Evolutionary conservation across 2,329 filamentous ascomycete genomes (phyloP).

Genomic region (Neonectria sp.): DNA sequence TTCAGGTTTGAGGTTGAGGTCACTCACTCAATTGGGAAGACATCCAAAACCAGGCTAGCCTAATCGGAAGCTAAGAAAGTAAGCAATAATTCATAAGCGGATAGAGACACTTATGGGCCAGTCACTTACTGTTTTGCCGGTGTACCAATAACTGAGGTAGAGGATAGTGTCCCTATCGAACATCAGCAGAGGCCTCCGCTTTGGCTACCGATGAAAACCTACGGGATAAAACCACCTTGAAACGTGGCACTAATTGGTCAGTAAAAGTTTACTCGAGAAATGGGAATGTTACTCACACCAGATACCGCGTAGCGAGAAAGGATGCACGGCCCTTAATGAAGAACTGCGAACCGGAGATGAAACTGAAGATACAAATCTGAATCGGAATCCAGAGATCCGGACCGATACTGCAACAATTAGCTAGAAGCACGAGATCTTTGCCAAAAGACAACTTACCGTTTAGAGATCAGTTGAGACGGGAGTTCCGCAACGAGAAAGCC

Average conservation of each 20-base stretch:
- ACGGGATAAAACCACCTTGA: constrained; percentile 3
- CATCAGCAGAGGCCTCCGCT: not conserved
- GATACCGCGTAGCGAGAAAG: constrained; percentile 27
- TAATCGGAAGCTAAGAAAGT: constrained; percentile 68
- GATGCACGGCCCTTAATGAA: constrained; percentile 17
- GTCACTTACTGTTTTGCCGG: constrained; percentile 61
- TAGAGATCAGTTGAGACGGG: constrained; percentile 72
- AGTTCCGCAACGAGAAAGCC: constrained; percentile 57
- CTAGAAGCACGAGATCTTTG: not conserved
- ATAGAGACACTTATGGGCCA: not conserved
- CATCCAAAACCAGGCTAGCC: constrained; percentile 78
- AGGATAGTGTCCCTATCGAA: constrained; percentile 27
- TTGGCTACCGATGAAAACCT: not conserved
- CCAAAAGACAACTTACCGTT: constrained; percentile 55
- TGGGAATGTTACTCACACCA: constrained; percentile 10
- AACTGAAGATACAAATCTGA: constrained; percentile 59
- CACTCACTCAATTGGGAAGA: constrained; percentile 25
- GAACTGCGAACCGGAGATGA: constrained; percentile 52
- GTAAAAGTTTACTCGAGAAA: not conserved
- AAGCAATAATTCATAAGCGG: constrained; percentile 9
- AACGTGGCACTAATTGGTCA: not conserved
- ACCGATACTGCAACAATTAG: constrained; percentile 54
- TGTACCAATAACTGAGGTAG: constrained; percentile 77
- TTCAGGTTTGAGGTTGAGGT: constrained; percentile 37
- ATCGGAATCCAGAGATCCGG: constrained; percentile 73